Percentiles rank a stretch among this genome's conserved stretches.
Conservation (phyloP, 345 rosid species). For the Gossypium sturtianum region DNA sequence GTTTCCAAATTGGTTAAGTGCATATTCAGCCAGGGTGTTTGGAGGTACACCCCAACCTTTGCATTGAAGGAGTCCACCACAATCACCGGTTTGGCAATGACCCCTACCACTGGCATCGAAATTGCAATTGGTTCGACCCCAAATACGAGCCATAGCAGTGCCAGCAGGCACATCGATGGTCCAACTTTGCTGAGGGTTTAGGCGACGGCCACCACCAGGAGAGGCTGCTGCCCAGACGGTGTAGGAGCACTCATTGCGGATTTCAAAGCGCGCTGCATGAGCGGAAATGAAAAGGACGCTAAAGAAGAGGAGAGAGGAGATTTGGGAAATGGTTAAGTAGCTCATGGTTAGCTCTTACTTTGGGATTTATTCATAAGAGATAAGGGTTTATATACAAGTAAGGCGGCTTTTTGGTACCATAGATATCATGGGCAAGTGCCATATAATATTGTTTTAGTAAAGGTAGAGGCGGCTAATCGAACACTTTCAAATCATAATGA, state of each 20-base stretch:
- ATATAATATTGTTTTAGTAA: neutral
- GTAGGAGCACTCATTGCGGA: conserved; percentile 24
- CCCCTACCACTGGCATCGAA: conserved; percentile 23
- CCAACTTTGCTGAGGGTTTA: conserved; percentile 27
- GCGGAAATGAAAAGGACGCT: conserved; percentile 16
- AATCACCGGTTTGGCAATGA: conserved; percentile 52
- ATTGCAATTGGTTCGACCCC: conserved; percentile 35
- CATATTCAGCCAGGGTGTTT: conserved; percentile 55
- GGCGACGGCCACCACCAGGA: conserved; percentile 41
- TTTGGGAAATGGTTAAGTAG: neutral
- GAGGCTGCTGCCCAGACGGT: conserved; percentile 42
- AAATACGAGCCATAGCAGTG: conserved; percentile 31
- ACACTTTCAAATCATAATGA: neutral
- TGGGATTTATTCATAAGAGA: neutral
- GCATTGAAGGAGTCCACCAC: conserved; percentile 42
- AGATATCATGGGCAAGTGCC: neutral
- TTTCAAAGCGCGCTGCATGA: conserved; percentile 22
- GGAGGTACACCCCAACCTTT: conserved; percentile 48
- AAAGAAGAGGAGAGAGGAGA: neutral
- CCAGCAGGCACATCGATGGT: conserved; percentile 21
- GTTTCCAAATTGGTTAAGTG: conserved; percentile 46
- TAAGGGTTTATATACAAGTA: neutral
- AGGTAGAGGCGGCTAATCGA: neutral
- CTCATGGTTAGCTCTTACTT: neutral
- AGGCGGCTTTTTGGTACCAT: neutral